phyloP scores from a whole-genome alignment of 495 filamentous ascomycete species.

The Antarctomyces pellizariae region DNA sequence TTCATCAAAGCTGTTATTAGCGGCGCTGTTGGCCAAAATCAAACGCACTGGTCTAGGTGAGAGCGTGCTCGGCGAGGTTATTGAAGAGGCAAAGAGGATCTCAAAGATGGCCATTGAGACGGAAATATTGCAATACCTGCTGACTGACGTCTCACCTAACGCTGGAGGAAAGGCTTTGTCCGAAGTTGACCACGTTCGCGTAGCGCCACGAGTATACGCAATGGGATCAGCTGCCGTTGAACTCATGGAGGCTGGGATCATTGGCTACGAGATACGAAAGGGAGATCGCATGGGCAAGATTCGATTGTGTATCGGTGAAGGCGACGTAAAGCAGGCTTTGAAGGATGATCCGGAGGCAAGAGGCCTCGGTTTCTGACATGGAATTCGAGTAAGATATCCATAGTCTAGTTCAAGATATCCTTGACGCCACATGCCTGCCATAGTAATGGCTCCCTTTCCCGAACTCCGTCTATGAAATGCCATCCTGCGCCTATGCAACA shows the following conservation, averaged over 20 bases:
- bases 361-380: slow-evolving; percentile 26
- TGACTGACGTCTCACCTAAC: slow-evolving; percentile 3
- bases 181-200: background rate
- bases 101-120: slow-evolving; percentile 28
- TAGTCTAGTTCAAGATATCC: background rate
- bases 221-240: slow-evolving; percentile 54
- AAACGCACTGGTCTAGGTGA: slow-evolving; percentile 68
- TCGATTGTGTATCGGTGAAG: slow-evolving; percentile 61
- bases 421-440: too few species aligned
- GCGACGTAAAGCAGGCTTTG: slow-evolving; percentile 73
- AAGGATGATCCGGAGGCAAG: slow-evolving; percentile 73
- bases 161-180: background rate
- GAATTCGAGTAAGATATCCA: too few species aligned
- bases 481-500: too few species aligned
- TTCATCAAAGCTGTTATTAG: slow-evolving; percentile 60
- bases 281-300: slow-evolving; percentile 76
- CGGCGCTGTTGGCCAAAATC: slow-evolving; percentile 55
- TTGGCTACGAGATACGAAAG: slow-evolving; percentile 53
- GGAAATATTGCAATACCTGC: slow-evolving; percentile 6
- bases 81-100: slow-evolving; percentile 68
- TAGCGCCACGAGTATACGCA: slow-evolving; percentile 32
- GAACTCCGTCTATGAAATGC: too few species aligned
- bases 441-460: too few species aligned
- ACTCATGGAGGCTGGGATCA: slow-evolving; percentile 65
- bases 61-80: slow-evolving; percentile 68